phyloP scores from a whole-genome alignment of 345 rosid species.

The Rhizophora mangle region DNA sequence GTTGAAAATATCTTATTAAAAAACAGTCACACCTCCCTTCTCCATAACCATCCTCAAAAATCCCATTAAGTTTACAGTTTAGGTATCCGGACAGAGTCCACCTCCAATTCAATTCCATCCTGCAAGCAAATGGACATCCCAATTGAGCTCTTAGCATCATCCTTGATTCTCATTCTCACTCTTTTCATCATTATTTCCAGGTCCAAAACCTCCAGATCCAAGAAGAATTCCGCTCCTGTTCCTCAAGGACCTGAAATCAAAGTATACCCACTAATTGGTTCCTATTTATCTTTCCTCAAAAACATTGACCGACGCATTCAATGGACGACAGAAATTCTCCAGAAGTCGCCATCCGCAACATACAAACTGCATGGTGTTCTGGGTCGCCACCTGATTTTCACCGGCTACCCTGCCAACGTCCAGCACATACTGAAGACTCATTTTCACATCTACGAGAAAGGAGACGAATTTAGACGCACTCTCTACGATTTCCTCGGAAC shows the following conservation, averaged over 20 bases:
- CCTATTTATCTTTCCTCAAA: conserved; percentile 28
- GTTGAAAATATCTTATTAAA: too few species aligned
- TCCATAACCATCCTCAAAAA: too few species aligned
- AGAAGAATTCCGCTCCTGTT: conserved; percentile 3
- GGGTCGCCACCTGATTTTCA: conserved; percentile 35
- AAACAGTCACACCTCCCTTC: too few species aligned
- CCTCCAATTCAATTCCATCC: too few species aligned
- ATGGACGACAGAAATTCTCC: conserved; percentile 53
- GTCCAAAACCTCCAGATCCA: conserved; percentile 7
- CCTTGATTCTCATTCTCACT: conserved; percentile 6
- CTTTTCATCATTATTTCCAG: conserved; percentile 25
- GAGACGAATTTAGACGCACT: conserved; percentile 14
- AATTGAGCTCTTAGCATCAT: not conserved
- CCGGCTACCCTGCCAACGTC: conserved; percentile 61
- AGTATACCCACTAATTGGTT: conserved; percentile 53
- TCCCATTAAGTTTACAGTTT: too few species aligned
- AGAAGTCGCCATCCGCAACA: conserved; percentile 50
- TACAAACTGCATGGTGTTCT: conserved; percentile 38
- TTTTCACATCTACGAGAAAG: conserved; percentile 56
- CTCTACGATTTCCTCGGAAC: conserved; percentile 63
- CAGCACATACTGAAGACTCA: conserved; percentile 60
- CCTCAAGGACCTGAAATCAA: conserved; percentile 22
- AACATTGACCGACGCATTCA: conserved; percentile 44
- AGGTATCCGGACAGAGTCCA: too few species aligned
- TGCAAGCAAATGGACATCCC: not conserved